phyloP scores from a whole-genome alignment of 768 basidiomycete genomes.

The Neoboletus magnificus region DNA sequence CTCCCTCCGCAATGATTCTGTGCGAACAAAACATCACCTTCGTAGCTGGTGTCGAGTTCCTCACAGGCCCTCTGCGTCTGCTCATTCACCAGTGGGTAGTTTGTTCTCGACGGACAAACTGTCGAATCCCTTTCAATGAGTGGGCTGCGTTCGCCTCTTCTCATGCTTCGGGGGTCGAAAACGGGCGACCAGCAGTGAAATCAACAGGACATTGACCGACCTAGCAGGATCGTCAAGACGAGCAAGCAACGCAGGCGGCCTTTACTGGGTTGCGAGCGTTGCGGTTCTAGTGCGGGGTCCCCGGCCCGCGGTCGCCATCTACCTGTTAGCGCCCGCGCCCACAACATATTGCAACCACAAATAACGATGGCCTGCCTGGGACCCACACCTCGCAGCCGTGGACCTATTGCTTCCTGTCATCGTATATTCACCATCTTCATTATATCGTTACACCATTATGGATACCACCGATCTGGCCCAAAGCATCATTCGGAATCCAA shows the following conservation, averaged over 20 bases:
- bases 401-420: not conserved
- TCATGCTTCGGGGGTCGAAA: not conserved
- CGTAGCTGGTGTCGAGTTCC: not conserved
- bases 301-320: not conserved
- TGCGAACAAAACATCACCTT: too few relatives aligned
- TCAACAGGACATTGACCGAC: not conserved
- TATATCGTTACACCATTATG: conserved; percentile 1
- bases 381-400: conserved; percentile 3
- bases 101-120: not conserved
- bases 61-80: not conserved
- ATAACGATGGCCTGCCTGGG: conserved; percentile 3
- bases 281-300: conserved; percentile 6
- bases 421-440: not conserved
- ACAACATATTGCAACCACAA: conserved; percentile 16
- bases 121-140: not conserved
- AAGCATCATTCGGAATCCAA: not conserved
- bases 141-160: not conserved
- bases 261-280: too few relatives aligned
- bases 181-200: not conserved
- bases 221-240: not conserved
- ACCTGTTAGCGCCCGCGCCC: conserved; percentile 12
- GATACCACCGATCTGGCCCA: not conserved
- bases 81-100: not conserved
- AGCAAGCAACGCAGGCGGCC: not conserved
- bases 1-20: too few relatives aligned